A percentile compares a stretch with the other conserved stretches of the same genome.
These are phyloP conservation scores for Rhododendron ovatum DNA, from an alignment of 148 eudicot genomes.

Conservation along the genomic window DNA sequence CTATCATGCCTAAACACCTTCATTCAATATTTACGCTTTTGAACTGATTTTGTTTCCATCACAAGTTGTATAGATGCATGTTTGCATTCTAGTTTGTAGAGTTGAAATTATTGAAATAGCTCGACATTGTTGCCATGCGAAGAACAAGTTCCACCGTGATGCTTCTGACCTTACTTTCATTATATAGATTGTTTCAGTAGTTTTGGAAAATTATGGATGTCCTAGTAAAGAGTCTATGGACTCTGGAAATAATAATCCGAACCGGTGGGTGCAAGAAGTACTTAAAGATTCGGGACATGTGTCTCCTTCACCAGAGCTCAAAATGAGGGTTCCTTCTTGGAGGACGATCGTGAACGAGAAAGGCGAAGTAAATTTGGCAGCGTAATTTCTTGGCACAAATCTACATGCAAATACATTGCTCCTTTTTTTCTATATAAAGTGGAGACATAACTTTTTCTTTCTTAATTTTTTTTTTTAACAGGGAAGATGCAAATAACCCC, in stretches of 20 bases:
- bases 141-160: background rate
- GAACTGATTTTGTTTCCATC: background rate
- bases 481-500: constrained; percentile 29
- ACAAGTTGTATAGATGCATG: background rate
- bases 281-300: constrained; percentile 45
- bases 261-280: constrained; percentile 64
- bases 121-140: background rate
- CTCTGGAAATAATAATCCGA: constrained; percentile 20
- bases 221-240: constrained; percentile 32
- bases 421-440: background rate
- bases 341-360: constrained; percentile 56
- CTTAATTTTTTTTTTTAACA: background rate
- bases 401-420: background rate
- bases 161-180: background rate
- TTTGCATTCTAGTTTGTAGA: background rate
- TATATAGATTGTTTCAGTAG: constrained; percentile 73
- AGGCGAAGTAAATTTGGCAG: constrained; percentile 66
- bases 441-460: background rate
- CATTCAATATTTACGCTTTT: background rate
- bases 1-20: background rate
- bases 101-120: background rate
- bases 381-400: constrained; percentile 36
- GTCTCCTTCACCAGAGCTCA: constrained; percentile 39
- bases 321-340: constrained; percentile 69
- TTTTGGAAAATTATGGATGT: constrained; percentile 71